phyloP scores from a whole-genome alignment of 352 stramenopile species.

The Phytophthora aleatoria region DNA sequence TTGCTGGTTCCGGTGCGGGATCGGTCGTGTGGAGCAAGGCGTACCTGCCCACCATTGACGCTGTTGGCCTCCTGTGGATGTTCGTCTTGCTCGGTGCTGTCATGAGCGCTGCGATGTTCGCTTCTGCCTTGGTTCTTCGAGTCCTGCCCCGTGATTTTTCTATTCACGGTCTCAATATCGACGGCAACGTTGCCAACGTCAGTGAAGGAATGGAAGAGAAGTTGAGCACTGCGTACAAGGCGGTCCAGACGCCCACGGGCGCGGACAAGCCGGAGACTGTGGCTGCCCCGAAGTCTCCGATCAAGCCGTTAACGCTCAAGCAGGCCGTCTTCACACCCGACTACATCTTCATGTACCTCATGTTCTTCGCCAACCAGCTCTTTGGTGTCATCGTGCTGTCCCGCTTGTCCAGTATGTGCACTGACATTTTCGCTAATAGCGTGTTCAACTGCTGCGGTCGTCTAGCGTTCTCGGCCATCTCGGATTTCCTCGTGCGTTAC shows the following conservation, averaged over 20 bases:
- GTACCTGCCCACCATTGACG: constrained; percentile 59
- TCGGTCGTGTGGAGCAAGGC: no score
- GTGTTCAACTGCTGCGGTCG: constrained; percentile 66
- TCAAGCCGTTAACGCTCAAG: constrained; percentile 61
- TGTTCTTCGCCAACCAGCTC: no score
- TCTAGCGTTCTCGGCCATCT: constrained; percentile 49
- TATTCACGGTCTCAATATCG: constrained; percentile 60
- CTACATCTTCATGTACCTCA: constrained; percentile 62
- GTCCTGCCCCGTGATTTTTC: constrained; percentile 56
- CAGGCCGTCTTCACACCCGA: constrained; percentile 55
- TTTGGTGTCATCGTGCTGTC: no score
- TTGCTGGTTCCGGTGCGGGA: no score
- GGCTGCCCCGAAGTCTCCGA: constrained; percentile 34
- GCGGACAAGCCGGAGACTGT: neutral
- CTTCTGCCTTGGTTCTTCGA: constrained; percentile 50
- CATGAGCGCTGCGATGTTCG: constrained; percentile 45
- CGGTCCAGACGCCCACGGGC: neutral
- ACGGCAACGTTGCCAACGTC: constrained; percentile 50
- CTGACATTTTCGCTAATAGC: constrained; percentile 55
- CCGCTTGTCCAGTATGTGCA: no score
- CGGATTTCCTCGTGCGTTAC: constrained; percentile 21
- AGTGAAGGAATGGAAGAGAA: constrained; percentile 37
- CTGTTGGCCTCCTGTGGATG: constrained; percentile 44
- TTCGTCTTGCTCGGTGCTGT: constrained; percentile 59
- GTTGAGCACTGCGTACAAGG: constrained; percentile 14